Evolutionary conservation across 2,329 filamentous ascomycete genomes (phyloP), one percentile per base, ranked within the genome.

Genomic region (Kalaharituber pfeilii): DNA sequence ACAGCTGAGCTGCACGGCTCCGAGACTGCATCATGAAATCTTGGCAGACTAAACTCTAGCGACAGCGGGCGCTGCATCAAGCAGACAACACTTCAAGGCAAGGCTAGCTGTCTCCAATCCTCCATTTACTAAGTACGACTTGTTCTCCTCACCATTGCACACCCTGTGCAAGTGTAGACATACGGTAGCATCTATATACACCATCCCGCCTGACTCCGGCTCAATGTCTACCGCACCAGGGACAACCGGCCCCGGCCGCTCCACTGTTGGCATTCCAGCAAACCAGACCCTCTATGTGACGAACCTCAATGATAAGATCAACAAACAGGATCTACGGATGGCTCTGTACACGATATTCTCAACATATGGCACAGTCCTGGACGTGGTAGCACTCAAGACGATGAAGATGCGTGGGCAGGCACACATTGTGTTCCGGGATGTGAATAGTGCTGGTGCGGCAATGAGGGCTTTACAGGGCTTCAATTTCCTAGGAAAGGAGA

Each of bases 331-430:
- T 67, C 71, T 98, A 42, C 81, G 87, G 64, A 82, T 86, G 47
- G 82, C 83, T 4, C 76, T 98, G 27, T 98, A 98, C 71, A 84
- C 87, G 68, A 77, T 96, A 11, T 96, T 96, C 68, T 86, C 87
- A 9, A 94, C 87, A 13, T 94, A 94, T 67, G 91, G 91, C 39
- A 80, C 86, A 0, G 84, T 98, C 15, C 78, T 98, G 56, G 91
- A 98, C 67, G 79, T 98, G 20, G 84, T 95, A 50, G 85, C 86
- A 27, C 74, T 95, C 63, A 93, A 87, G 71, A 94, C 86, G 1
- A 75, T 75, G 67, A 86, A 86, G 71, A 95, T 96, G 88, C 82
- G 91, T 50, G 91, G 91, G 2, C 91, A 98, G 70, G 91, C 91
- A 58, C 91, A 96, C 65, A 73, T 98, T 57, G 84, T 91, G 13